A percentile compares a stretch with the other conserved stretches of the same genome.
These are phyloP conservation scores for Hymenoscyphus linearis DNA, from an alignment of 2,329 filamentous ascomycete species.

Conservation along the genomic window DNA sequence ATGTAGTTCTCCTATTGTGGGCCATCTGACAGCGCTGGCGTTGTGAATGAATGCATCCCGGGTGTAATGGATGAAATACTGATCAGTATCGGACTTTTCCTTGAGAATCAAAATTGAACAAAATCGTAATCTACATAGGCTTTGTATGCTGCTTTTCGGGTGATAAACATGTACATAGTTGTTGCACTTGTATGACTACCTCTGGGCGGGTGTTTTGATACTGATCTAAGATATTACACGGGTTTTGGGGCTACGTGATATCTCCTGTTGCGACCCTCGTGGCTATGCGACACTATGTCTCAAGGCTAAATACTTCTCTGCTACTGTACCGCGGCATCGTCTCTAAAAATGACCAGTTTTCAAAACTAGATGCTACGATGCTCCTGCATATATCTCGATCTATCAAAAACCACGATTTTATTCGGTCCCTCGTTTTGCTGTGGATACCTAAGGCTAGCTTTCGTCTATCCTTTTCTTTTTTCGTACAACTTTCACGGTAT, in stretches of 20 bases:
- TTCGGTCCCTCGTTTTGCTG: neutral
- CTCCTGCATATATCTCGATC: no score
- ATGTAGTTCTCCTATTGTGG: neutral
- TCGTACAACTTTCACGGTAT: neutral
- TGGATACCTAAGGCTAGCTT: no score
- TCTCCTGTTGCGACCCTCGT: neutral
- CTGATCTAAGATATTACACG: neutral
- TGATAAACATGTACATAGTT: neutral
- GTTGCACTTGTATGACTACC: neutral
- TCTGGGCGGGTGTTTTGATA: neutral
- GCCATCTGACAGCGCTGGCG: neutral
- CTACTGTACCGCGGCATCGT: no score
- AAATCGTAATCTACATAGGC: neutral
- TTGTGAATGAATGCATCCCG: neutral
- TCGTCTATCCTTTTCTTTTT: neutral
- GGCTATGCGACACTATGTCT: neutral
- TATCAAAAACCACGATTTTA: no score
- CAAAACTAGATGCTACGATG: no score
- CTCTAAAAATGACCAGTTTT: no score
- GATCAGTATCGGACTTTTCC: neutral
- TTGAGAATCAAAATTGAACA: neutral
- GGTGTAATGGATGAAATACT: neutral
- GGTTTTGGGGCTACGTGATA: neutral
- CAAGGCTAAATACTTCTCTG: neutral
- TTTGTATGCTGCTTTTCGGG: neutral